These are phyloP conservation scores for Penicillium sp. DNA, from an alignment of 2,329 filamentous ascomycete genomes.

Conservation along the genomic window DNA sequence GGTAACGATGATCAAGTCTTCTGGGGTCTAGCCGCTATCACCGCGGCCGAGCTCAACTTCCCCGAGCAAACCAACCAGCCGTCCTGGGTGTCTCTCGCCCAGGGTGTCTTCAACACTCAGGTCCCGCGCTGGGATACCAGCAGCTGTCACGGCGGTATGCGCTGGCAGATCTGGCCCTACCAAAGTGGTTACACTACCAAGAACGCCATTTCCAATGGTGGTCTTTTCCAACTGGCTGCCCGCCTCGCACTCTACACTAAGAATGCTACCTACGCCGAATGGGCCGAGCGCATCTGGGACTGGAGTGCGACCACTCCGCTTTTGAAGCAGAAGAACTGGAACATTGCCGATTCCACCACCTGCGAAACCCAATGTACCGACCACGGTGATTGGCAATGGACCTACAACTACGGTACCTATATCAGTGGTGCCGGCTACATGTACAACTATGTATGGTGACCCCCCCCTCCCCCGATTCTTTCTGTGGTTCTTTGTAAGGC, in stretches of 20 bases:
- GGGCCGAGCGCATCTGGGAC: conserved; percentile 72
- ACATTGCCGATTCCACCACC: conserved; percentile 63
- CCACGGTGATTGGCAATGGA: conserved; percentile 62
- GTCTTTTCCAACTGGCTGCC: conserved; percentile 64
- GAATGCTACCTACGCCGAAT: conserved; percentile 79
- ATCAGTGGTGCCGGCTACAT: conserved; percentile 64
- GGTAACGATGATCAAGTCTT: conserved; percentile 71
- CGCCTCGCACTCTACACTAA: conserved; percentile 78
- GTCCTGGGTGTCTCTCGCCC: conserved; percentile 77
- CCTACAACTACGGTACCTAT: conserved; percentile 63
- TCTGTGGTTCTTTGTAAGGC: too few species aligned
- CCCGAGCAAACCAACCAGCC: conserved; percentile 70
- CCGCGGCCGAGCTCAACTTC: conserved; percentile 77
- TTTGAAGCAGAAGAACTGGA: conserved; percentile 56
- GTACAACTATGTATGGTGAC: conserved; percentile 57
- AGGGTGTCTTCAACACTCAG: conserved; percentile 82
- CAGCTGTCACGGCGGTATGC: conserved; percentile 74
- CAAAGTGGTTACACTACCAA: conserved; percentile 71
- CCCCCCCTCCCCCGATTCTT: not conserved
- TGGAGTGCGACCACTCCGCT: conserved; percentile 62
- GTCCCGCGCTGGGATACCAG: conserved; percentile 71
- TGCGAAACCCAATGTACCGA: conserved; percentile 57
- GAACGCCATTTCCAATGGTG: conserved; percentile 64
- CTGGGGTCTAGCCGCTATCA: conserved; percentile 83
- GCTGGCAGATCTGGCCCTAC: conserved; percentile 84